A percentile compares a stretch with the other conserved stretches of the same genome.
Conservation (phyloP, 73 alveolate genomes). For the Paramecium sexaurelia region DNA sequence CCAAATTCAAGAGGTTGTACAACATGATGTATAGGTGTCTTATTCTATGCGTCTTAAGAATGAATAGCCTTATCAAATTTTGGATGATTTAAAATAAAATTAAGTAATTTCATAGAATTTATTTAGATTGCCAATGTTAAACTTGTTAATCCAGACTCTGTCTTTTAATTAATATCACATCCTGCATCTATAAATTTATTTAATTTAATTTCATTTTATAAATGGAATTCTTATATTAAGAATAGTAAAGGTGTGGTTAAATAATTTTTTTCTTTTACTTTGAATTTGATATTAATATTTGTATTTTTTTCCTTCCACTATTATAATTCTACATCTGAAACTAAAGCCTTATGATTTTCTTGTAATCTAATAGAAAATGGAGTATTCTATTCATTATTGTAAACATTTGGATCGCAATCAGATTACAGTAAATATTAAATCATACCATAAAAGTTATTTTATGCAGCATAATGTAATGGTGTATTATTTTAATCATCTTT, state of each 20-base stretch:
- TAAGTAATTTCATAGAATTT: conserved; percentile 77
- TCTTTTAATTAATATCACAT: conserved; percentile 68
- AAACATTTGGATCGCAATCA: conserved; percentile 36
- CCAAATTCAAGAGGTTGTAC: conserved; percentile 88
- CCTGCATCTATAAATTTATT: conserved; percentile 29
- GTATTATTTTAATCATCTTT: conserved; percentile 71
- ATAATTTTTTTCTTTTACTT: not conserved
- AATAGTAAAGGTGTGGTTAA: not conserved
- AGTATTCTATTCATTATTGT: conserved; percentile 39
- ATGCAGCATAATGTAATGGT: conserved; percentile 83
- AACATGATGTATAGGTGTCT: conserved; percentile 80
- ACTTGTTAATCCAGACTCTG: conserved; percentile 81
- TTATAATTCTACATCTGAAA: not conserved
- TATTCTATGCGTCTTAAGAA: conserved; percentile 75
- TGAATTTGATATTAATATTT: not conserved
- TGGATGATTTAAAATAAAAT: conserved; percentile 60
- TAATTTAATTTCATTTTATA: not conserved
- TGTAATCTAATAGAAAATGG: conserved; percentile 62
- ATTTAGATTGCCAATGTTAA: conserved; percentile 79
- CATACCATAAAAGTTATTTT: conserved; percentile 1
- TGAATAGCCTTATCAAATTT: conserved; percentile 64
- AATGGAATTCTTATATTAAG: not conserved
- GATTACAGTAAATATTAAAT: conserved; percentile 51
- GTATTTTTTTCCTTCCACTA: not conserved
- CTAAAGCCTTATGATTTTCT: not conserved